A percentile compares a stretch with the other conserved stretches of the same genome.
These are phyloP conservation scores for Yamadazyma taylorii DNA, from an alignment of 1,139 yeast genomes.

Conservation along the genomic window DNA sequence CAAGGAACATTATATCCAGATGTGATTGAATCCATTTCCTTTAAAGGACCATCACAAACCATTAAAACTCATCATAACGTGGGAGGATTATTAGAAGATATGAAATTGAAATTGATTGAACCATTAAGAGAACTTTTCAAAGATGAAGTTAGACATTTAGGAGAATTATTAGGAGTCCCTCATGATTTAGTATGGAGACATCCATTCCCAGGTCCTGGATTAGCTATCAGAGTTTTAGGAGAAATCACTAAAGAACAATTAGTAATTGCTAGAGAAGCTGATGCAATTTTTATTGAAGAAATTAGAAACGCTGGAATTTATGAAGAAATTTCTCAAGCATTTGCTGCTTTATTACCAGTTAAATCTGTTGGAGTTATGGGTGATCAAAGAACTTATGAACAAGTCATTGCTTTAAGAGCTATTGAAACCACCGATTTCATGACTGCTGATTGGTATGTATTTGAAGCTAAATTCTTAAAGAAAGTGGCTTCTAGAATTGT, in stretches of 20 bases:
- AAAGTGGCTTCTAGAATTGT: constrained; percentile 93
- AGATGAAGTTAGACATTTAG: constrained; percentile 96
- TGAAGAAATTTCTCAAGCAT: constrained; percentile 93
- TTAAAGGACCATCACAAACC: constrained; percentile 99
- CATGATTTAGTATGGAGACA: constrained; percentile 99
- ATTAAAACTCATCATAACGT: constrained; percentile 99
- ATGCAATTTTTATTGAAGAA: constrained; percentile 92
- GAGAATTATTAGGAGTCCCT: constrained; percentile 92
- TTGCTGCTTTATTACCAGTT: constrained; percentile 95
- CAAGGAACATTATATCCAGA: constrained; percentile 99
- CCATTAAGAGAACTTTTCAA: constrained; percentile 97
- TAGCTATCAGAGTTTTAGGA: constrained; percentile 96
- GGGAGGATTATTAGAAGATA: constrained; percentile 95
- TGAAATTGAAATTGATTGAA: constrained; percentile 97
- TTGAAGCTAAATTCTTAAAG: constrained; percentile 91
- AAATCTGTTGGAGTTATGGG: constrained; percentile 99
- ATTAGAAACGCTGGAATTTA: constrained; percentile 91
- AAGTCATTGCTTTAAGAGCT: constrained; percentile 97
- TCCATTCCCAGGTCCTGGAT: constrained; percentile 99
- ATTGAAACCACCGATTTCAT: constrained; percentile 96
- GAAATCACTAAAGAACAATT: constrained; percentile 93
- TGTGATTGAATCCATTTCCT: constrained; percentile 96
- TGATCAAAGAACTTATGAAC: constrained; percentile 98
- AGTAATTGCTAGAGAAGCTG: constrained; percentile 96
- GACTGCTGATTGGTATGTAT: constrained; percentile 99